Evolutionary conservation across 2,329 filamentous ascomycete species (phyloP).

Genomic region (Dactylonectria macrodidyma): DNA sequence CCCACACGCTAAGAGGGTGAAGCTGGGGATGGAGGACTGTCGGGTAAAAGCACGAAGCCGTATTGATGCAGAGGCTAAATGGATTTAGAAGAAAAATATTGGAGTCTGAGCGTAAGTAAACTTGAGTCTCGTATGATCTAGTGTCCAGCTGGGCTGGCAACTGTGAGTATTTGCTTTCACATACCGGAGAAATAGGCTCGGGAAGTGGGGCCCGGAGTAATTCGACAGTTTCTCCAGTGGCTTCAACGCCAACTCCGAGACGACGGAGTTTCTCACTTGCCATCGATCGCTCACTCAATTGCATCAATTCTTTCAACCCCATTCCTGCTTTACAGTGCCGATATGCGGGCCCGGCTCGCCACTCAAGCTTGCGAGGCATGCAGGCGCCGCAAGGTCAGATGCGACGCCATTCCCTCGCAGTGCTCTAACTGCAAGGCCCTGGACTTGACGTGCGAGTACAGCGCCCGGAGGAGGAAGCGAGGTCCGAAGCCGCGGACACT

Average conservation of each 20-base stretch:
- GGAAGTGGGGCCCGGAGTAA: conserved; percentile 6
- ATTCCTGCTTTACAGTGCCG: not conserved
- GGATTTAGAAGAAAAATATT: not conserved
- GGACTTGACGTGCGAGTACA: conserved; percentile 21
- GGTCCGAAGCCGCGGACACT: conserved; percentile 23
- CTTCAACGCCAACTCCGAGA: not conserved
- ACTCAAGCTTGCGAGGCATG: conserved; percentile 31
- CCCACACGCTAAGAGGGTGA: not conserved
- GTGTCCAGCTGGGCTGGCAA: not conserved
- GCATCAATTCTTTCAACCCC: not conserved
- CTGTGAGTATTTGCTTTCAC: not conserved
- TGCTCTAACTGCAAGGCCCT: conserved; percentile 25
- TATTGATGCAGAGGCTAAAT: not conserved
- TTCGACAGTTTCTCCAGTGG: conserved; percentile 3
- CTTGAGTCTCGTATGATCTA: not conserved
- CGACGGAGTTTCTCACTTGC: not conserved
- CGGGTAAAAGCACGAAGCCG: not conserved
- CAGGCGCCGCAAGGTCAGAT: conserved; percentile 30
- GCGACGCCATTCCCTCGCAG: conserved; percentile 11
- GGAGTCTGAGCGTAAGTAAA: not conserved
- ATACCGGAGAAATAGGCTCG: not conserved
- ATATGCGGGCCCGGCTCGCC: conserved; percentile 25
- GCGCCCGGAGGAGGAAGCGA: conserved; percentile 21
- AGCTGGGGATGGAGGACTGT: not conserved
- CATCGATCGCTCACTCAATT: not conserved